These are phyloP conservation scores for Microcyclosporella mali DNA, from an alignment of 2,329 filamentous ascomycete species.

Conservation along the genomic window DNA sequence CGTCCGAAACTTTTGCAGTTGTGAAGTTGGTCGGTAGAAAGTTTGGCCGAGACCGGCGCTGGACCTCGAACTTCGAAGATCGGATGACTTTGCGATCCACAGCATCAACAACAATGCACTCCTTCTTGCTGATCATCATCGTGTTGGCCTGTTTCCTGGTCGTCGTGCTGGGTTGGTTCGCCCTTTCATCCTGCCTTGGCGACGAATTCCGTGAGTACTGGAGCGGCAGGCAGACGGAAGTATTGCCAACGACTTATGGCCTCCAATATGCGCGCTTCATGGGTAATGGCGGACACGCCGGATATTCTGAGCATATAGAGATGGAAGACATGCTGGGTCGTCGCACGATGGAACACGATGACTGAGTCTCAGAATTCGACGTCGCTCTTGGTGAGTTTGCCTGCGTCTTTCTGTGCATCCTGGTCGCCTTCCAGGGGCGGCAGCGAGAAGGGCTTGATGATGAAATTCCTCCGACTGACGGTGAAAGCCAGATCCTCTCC, in stretches of 20 bases:
- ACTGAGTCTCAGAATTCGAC: constrained; percentile 60
- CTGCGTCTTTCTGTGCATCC: constrained; percentile 50
- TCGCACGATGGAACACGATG: constrained; percentile 6
- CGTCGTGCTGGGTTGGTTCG: constrained; percentile 42
- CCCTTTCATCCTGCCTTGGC: constrained; percentile 51
- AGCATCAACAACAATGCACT: neutral
- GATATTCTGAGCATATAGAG: constrained; percentile 57
- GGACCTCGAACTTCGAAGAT: no score
- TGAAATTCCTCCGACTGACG: constrained; percentile 73
- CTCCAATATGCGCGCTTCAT: constrained; percentile 52
- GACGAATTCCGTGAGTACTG: constrained; percentile 45
- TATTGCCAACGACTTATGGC: constrained; percentile 44
- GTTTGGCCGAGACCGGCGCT: no score
- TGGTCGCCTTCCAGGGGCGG: constrained; percentile 76
- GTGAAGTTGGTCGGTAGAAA: no score
- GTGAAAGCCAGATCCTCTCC: constrained; percentile 88
- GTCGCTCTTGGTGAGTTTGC: constrained; percentile 55
- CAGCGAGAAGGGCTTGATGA: constrained; percentile 81
- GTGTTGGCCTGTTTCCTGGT: constrained; percentile 20
- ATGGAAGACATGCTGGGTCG: constrained; percentile 53
- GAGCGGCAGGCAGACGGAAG: constrained; percentile 34
- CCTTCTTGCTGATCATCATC: constrained; percentile 18
- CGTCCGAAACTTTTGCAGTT: no score
- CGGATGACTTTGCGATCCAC: no score
- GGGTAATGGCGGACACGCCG: constrained; percentile 46